Percentiles rank a stretch among this genome's conserved stretches.
phyloP scores from a whole-genome alignment of 257 asterid species.

The Solanum arcanum region DNA sequence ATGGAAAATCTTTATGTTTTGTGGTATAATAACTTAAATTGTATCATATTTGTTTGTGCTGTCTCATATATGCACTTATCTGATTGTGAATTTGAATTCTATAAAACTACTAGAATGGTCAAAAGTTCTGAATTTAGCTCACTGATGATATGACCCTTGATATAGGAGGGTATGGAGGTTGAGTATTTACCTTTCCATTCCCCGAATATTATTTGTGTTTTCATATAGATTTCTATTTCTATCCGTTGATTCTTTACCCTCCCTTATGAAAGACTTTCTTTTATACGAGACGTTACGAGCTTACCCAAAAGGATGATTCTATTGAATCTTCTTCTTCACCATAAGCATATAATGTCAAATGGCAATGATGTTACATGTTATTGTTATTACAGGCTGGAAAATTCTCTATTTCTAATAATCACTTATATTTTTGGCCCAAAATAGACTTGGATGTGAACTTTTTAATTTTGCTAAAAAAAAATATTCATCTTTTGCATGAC shows the following conservation, averaged over 20 bases:
- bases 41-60: background rate
- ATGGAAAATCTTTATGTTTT: background rate
- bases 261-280: background rate
- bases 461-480: background rate
- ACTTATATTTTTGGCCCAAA: background rate
- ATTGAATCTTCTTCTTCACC: background rate
- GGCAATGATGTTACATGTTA: background rate
- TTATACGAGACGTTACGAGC: background rate
- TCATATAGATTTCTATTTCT: background rate
- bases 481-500: background rate
- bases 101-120: background rate
- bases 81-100: background rate
- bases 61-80: background rate
- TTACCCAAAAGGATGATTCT: background rate
- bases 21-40: background rate
- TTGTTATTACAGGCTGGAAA: slow-evolving; percentile 16
- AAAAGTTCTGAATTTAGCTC: background rate
- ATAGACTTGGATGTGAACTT: background rate
- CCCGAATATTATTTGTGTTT: background rate
- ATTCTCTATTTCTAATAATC: slow-evolving; percentile 1
- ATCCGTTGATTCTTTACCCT: background rate
- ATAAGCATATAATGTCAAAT: background rate
- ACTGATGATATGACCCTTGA: background rate
- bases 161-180: background rate
- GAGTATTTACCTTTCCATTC: background rate